Evolutionary conservation across 805 yeast genomes (phyloP), one percentile per base, ranked within the genome.

Genomic region (Candida parachauliodes): DNA sequence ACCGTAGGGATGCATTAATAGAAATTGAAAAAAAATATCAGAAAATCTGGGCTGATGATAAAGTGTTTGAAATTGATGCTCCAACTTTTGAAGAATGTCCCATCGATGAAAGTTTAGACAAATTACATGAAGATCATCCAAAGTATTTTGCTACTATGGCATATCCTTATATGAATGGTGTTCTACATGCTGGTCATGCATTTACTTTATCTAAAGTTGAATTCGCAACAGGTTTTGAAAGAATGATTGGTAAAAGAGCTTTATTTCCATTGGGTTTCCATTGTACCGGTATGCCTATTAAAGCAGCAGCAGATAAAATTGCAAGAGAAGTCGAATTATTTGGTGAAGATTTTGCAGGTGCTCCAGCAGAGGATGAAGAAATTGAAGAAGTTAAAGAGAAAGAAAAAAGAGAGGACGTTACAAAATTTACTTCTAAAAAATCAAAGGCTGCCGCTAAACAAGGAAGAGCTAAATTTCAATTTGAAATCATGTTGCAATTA

Each of bases 261-360:
- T 70, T 89, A 44, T 93, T 87, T 69, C 98, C 98, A 36, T 74
- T 93, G 41, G 98, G 98, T 34, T 93, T 91, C 83, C 98, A 93
- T 67, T 93, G 98, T 76, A 93, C 98, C 24, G 98, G 98, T 74
- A 84, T 93, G 96, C 98, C 98, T 38, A 93, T 93, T 60, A 74
- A 79, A 59, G 91, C 98, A 20, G 77, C 96, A 54, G 98, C 98
- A 34, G 98, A 91, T 67, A 91, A 93, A 67, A 75, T 93, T 57
- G 79, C 78, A 57, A 81, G 98, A 62, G 98, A 93, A 71, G 72
- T 89, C 42, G 97, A 93, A 67, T 61, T 77, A 60, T 93, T 93
- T 58, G 98, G 98, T 37, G 70, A 65, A 12, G 88, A 87, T 54
- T 93, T 85, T 53, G 64, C 76, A 3, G 79, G 79, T 12, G 82